Conservation (phyloP, 306 rosid species). For the Cyamopsis tetragonoloba region DNA sequence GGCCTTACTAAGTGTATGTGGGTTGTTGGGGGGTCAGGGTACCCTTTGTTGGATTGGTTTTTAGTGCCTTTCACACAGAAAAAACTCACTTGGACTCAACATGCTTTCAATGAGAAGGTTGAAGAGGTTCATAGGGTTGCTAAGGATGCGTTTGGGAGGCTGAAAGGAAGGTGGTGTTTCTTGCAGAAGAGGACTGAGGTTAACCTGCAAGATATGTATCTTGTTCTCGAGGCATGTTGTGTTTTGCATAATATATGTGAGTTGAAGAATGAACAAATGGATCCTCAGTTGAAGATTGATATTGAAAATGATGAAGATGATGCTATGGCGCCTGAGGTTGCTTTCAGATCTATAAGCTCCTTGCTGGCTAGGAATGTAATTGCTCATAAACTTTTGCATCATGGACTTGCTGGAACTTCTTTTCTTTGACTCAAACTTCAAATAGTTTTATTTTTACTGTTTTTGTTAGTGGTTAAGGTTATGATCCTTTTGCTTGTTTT, state of each 20-base stretch:
- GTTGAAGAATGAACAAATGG: conserved; percentile 54
- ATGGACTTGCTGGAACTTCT: conserved; percentile 82
- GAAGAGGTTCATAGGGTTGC: conserved; percentile 61
- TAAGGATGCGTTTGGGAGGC: conserved; percentile 62
- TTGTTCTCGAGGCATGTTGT: conserved; percentile 85
- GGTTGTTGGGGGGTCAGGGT: conserved; percentile 69
- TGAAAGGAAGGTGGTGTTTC: conserved; percentile 83
- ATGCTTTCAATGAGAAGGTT: conserved; percentile 84
- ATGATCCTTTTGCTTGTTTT: conserved; percentile 38
- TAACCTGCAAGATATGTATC: conserved; percentile 76
- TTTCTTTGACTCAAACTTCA: conserved; percentile 33
- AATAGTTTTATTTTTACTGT: neutral
- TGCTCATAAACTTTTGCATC: conserved; percentile 86
- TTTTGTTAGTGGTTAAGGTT: neutral
- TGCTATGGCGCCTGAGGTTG: conserved; percentile 61
- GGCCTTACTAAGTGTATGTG: conserved; percentile 61
- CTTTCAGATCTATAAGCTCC: conserved; percentile 52
- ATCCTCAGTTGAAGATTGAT: conserved; percentile 39
- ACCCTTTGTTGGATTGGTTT: conserved; percentile 86
- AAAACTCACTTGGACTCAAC: conserved; percentile 82
- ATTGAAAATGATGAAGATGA: conserved; percentile 37
- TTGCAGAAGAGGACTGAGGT: conserved; percentile 83
- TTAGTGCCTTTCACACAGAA: conserved; percentile 73
- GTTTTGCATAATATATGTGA: conserved; percentile 85
- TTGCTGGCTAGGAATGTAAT: conserved; percentile 66